Evolutionary conservation across 371 early-diverging fungal species (phyloP).

Genomic region (Apophysomyces trapeziformis): DNA sequence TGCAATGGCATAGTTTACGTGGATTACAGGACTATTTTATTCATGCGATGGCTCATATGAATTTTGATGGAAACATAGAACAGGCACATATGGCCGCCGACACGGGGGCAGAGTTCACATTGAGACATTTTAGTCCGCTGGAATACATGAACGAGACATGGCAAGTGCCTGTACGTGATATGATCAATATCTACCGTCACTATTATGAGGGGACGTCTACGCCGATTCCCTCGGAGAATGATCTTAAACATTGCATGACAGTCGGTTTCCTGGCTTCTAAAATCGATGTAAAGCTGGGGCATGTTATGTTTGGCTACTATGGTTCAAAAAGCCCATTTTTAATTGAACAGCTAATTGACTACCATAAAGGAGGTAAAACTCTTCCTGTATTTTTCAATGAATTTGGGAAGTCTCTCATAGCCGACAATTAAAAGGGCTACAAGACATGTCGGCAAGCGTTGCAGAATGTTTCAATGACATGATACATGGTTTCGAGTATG

Average conservation of each 20-base stretch:
- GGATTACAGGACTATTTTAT: constrained; percentile 76
- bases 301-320: constrained; percentile 50
- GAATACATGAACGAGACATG: constrained; percentile 62
- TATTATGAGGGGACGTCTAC: constrained; percentile 22
- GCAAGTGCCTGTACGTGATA: constrained; percentile 78
- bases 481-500: constrained; percentile 53
- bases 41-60: constrained; percentile 61
- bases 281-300: constrained; percentile 56
- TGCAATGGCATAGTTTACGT: constrained; percentile 82
- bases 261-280: constrained; percentile 69
- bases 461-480: constrained; percentile 66
- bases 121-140: constrained; percentile 54
- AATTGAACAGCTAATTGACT: constrained; percentile 69
- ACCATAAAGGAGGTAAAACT: constrained; percentile 71
- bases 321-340: constrained; percentile 70
- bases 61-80: constrained; percentile 62
- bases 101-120: constrained; percentile 80
- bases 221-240: constrained; percentile 36
- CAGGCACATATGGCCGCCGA: constrained; percentile 79
- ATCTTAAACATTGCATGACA: constrained; percentile 62
- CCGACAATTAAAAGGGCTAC: constrained; percentile 43
- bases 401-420: neutral
- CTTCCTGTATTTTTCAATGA: too few relatives aligned
- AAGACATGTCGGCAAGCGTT: constrained; percentile 69
- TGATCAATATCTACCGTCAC: constrained; percentile 69